phyloP scores from a whole-genome alignment of 2,329 filamentous ascomycete species.

The Aspergillus sp. region DNA sequence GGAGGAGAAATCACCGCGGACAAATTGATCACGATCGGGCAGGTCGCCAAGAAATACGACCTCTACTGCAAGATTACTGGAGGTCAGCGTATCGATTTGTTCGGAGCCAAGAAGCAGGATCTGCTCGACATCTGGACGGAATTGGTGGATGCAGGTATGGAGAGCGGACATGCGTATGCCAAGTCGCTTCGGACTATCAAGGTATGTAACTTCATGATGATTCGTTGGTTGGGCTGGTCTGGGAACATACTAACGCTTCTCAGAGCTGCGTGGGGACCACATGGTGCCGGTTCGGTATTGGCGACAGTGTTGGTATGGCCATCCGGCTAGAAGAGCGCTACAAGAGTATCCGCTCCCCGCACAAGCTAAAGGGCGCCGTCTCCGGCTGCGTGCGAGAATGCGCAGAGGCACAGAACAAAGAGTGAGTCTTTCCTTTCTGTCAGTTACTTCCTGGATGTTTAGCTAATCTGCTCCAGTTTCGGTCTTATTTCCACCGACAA shows the following conservation, averaged over 20 bases:
- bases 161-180: slow-evolving; percentile 87
- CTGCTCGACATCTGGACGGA: slow-evolving; percentile 78
- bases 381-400: slow-evolving; percentile 91
- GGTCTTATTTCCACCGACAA: slow-evolving; percentile 90
- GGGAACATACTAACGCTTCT: slow-evolving; percentile 9
- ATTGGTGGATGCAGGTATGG: slow-evolving; percentile 81
- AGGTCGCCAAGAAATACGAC: slow-evolving; percentile 79
- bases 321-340: slow-evolving; percentile 85
- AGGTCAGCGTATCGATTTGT: slow-evolving; percentile 89
- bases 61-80: slow-evolving; percentile 93
- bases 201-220: slow-evolving; percentile 18
- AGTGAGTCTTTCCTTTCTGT: slow-evolving; percentile 53
- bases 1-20: slow-evolving; percentile 87
- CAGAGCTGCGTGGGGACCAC: slow-evolving; percentile 82
- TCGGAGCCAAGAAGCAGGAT: slow-evolving; percentile 86
- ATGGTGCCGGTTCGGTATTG: slow-evolving; percentile 87
- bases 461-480: slow-evolving; percentile 57
- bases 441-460: too few species aligned
- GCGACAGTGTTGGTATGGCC: slow-evolving; percentile 88
- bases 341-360: slow-evolving; percentile 84
- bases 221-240: background rate
- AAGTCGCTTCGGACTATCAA: slow-evolving; percentile 89
- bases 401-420: slow-evolving; percentile 89
- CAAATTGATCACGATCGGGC: slow-evolving; percentile 78
- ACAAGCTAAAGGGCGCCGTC: slow-evolving; percentile 90